Evolutionary conservation across 2,329 filamentous ascomycete species (phyloP), one percentile per base, ranked within the genome.

Genomic region (Fusarium sp.): DNA sequence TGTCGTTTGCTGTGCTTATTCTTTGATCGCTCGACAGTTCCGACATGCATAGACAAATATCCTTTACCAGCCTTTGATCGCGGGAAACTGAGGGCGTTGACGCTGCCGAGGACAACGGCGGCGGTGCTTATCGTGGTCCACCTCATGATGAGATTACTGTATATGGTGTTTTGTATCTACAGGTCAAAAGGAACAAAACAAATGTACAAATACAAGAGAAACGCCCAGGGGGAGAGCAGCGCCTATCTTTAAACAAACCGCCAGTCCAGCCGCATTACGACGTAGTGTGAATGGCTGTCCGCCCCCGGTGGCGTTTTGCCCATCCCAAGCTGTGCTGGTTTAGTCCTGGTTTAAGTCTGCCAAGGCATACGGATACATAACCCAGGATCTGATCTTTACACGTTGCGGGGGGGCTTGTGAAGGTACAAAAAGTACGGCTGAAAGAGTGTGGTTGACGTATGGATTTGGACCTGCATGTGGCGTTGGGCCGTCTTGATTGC

Each of bases 21-120:
- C 25, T 59, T 67, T 13, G 74, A 68, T 48, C 72, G 73, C 54
- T 78, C 66, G 40, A 79, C 67, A 3, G 75, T 78, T 11, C 74
- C 77, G 9, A 83, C 75, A 18, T 79, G 79, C 43, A 83, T 69
- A 6, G 79, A 76, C 16, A 82, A 70, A 57, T 75, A 82, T 16
- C 81, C 81, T 53, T 81, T 72, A 21, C 80, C 80, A 16, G 63
- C 34, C 21, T 74, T 67, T 11, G 77, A 77, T 57, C 76, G 68
- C 21, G 77, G 73, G 58, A 80, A 75, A 49, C 37, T 63, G 14
- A 57, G 41, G n/a, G 72, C 71, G 21, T 72, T 59, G 14, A 64
- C 65, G 40, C 50, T 57, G 21, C 59, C 58, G 20, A 75, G 55
- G n/a, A 69, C 40, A 20, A 60, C 69, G 7, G 59, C 59, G 12